Evolutionary conservation across 352 stramenopile species (phyloP).

Genomic region (Saprolegnia diclina): DNA sequence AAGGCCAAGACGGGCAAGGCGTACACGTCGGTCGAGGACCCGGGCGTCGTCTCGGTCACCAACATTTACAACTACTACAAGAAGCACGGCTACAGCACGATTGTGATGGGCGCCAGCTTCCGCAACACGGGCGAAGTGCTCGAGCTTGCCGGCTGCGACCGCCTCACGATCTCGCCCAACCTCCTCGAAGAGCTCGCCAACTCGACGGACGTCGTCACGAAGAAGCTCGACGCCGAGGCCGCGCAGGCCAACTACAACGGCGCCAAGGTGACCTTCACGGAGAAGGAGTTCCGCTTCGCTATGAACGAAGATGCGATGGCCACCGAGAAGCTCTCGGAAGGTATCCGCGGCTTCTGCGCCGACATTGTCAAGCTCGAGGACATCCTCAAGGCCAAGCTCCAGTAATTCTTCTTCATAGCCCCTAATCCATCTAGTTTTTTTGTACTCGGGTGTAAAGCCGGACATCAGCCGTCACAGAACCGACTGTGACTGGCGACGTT

Average conservation of each 20-base stretch:
- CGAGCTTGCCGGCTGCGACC: slow-evolving; percentile 95
- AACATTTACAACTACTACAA: slow-evolving; percentile 99
- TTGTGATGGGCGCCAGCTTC: slow-evolving; percentile 95
- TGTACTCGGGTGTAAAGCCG: too few relatives aligned
- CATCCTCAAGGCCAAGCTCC: slow-evolving; percentile 94
- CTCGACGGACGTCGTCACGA: slow-evolving; percentile 53
- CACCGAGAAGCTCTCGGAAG: slow-evolving; percentile 96
- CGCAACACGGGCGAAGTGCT: slow-evolving; percentile 96
- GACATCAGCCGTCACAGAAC: too few relatives aligned
- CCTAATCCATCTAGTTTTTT: background rate
- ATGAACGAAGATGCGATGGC: slow-evolving; percentile 98
- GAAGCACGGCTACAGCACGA: slow-evolving; percentile 94
- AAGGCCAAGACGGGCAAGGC: slow-evolving; percentile 91
- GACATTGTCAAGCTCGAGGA: slow-evolving; percentile 99
- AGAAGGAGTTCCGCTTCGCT: slow-evolving; percentile 96
- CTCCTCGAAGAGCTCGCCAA: slow-evolving; percentile 91
- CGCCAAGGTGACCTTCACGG: slow-evolving; percentile 79
- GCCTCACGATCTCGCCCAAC: slow-evolving; percentile 95
- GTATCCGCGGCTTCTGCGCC: slow-evolving; percentile 94
- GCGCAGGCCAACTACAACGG: slow-evolving; percentile 61
- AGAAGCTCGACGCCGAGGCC: slow-evolving; percentile 82
- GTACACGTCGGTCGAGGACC: slow-evolving; percentile 93
- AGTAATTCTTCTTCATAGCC: slow-evolving; percentile 5
- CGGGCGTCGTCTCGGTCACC: slow-evolving; percentile 93
- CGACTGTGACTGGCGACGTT: too few relatives aligned